Evolutionary conservation across 2,329 filamentous ascomycete species (phyloP), one percentile per base, ranked within the genome.

Genomic region (Stachybotrys echinatus): DNA sequence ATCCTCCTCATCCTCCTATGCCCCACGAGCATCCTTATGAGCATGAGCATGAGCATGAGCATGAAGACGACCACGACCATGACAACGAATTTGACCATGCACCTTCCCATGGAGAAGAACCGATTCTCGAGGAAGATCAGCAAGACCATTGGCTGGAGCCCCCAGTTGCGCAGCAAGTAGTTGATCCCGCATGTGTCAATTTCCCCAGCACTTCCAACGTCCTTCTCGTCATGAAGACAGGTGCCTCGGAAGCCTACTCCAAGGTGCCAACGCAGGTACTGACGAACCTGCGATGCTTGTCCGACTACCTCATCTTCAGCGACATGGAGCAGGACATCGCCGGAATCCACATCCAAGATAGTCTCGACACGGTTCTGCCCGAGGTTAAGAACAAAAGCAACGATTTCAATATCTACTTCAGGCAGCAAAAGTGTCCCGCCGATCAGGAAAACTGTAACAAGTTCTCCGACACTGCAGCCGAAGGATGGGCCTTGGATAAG

Each of bases 401-500:
- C 6, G 77, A 82, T 52, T 83, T 83, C 48, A 70, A 77, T 42
- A 61, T 77, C 12, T 77, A 77, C 54, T 64, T 62, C 12, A 66
- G 65, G 21, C 74, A 77, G 58, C 59, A 74, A 45, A 61, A 70
- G 42, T 80, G 77, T 53, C 64, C 67, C 22, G 60, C 70, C 47
- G 70, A 74, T 34, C 71, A 74, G 43, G 71, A 73, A 42, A 71
- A 69, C 48, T 74, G 76, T 55, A 70, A 70, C 52, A 67, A 63
- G 60, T 31, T 53, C 50, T 50, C 55, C 48, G 49, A 62, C 45
- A 50, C 50, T 6, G 53, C 51, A 49, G 50, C 58, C 53, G 65
- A 71, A 20, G 71, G 70, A 2, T 83, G 79, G 80, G 70, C 67
- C 18, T 62, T 84, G 38, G 80, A 84, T 66, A 83, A 81, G 65